Evolutionary conservation across 345 rosid genomes (phyloP).

Genomic region (Geranium brycei): DNA sequence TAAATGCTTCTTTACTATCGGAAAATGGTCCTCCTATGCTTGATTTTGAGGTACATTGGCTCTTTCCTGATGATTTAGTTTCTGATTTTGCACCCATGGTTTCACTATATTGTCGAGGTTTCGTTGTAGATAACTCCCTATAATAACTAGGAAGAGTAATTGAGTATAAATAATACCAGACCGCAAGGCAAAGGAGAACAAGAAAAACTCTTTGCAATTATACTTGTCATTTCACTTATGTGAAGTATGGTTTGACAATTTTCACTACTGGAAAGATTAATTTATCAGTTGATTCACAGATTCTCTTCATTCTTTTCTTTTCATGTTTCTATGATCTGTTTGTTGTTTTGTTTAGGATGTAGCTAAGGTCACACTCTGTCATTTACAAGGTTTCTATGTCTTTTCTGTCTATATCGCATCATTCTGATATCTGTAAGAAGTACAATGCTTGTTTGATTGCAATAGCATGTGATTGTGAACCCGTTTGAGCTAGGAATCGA

Average conservation of each 20-base stretch:
- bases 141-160: neutral
- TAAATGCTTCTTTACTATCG: constrained; percentile 62
- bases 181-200: neutral
- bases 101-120: neutral
- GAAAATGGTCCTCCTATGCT: constrained; percentile 95
- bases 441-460: neutral
- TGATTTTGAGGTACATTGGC: constrained; percentile 70
- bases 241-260: neutral
- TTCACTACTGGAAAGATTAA: neutral
- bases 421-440: neutral
- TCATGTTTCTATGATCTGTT: neutral
- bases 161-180: neutral
- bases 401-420: neutral
- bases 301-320: neutral
- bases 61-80: neutral
- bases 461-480: neutral
- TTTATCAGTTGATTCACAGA: neutral
- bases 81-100: neutral
- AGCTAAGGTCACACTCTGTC: neutral
- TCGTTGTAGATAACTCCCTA: neutral
- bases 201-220: no score
- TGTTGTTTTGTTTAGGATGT: neutral
- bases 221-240: neutral
- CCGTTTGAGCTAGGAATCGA: neutral
- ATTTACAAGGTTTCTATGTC: neutral